Evolutionary conservation across 1,139 yeast species (phyloP), one percentile per base, ranked within the genome.

Genomic region (Meyerozyma guilliermondii): DNA sequence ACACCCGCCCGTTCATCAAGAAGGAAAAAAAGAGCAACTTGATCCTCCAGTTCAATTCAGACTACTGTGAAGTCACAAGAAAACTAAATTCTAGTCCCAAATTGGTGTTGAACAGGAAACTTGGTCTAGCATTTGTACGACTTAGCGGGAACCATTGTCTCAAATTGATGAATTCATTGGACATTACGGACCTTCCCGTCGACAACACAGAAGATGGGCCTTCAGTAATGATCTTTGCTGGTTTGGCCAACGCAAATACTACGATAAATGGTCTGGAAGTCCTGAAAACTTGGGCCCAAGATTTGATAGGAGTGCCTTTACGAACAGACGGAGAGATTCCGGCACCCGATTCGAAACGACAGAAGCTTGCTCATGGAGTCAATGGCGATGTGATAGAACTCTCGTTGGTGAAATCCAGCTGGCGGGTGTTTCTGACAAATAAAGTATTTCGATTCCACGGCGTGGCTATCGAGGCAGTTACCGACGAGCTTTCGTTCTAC

Each of bases 1-100:
- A 86, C 57, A 66, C 73, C 39, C 66, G 94, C 39, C 92, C 92
- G 0, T 78, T 60, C 54, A 62, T 81, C 6, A 28, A 45, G 11
- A 64, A 65, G 2, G 67, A 66, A 40, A 66, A 71, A 0, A 50
- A 50, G 9, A 60, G 91, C 39, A 74, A 67, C 20, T 61, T 87
- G 43, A 61, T 82, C 1, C 58, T 86, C 35, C 89, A 87, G 56
- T 59, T 83, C 11, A 72, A 74, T 7, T 4, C 24, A 3, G 6
- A 11, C 13, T 33, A 51, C 29, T 44, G 50, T 27, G 50, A 45
- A 11, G 36, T 45, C 7, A 47, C 45, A 26, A 48, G 46, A 41
- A 47, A 14, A 22, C 52, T 52, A 29, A 47, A 47, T 24, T 53
- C 63, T 1, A 66, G 63, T 24, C 59, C 63, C 4, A 63, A 55